These are phyloP conservation scores for Lagenidium sp. DNA, from an alignment of 352 stramenopile species.

Conservation along the genomic window DNA sequence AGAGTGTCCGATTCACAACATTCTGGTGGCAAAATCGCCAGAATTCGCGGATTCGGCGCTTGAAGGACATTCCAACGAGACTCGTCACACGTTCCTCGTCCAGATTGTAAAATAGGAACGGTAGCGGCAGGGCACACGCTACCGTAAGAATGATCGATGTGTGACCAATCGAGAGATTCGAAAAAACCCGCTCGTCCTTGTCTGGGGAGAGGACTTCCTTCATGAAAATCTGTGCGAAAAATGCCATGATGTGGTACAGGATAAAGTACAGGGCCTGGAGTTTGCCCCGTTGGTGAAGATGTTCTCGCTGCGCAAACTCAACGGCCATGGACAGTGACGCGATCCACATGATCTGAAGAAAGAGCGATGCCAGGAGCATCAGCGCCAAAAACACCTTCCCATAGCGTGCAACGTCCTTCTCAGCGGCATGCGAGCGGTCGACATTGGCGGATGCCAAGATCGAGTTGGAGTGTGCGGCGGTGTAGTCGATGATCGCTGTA, in stretches of 20 bases:
- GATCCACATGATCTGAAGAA: conserved; percentile 14
- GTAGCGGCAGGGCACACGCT: neutral
- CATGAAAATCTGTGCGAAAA: too few relatives aligned
- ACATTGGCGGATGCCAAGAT: neutral
- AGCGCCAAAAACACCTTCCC: conserved; percentile 5
- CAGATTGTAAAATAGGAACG: neutral
- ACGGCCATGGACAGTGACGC: conserved; percentile 6
- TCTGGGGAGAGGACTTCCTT: too few relatives aligned
- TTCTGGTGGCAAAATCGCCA: conserved; percentile 17
- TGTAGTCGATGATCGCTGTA: neutral
- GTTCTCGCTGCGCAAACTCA: conserved; percentile 18
- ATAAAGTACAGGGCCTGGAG: conserved; percentile 10
- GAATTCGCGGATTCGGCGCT: conserved; percentile 1
- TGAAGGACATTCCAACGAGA: neutral
- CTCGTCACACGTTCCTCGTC: neutral
- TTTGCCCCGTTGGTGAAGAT: conserved; percentile 9
- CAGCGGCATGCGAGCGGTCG: neutral
- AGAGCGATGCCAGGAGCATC: conserved; percentile 5
- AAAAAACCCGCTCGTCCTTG: neutral
- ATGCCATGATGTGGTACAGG: conserved; percentile 11
- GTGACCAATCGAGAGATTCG: neutral
- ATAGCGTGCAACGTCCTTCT: neutral
- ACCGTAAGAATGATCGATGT: neutral
- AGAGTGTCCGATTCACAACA: conserved; percentile 13
- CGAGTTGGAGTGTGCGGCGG: conserved; percentile 1